phyloP scores from a whole-genome alignment of 2,329 filamentous ascomycete species.

The Talaromyces atroroseus region DNA sequence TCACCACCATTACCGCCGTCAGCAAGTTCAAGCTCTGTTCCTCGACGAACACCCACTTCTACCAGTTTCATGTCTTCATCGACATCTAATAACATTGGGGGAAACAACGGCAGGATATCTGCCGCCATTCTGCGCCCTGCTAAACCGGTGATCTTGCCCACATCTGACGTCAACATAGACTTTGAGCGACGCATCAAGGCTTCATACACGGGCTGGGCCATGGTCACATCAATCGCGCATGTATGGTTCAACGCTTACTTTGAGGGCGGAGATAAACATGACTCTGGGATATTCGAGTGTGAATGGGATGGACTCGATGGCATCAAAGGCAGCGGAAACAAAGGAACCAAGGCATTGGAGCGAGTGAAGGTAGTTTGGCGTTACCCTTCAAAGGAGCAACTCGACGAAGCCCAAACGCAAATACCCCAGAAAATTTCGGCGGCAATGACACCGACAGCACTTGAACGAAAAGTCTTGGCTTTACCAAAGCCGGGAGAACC shows the following conservation, averaged over 20 bases:
- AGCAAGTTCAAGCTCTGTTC: conserved; percentile 8
- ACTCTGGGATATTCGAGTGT: conserved; percentile 65
- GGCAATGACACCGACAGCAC: conserved; percentile 9
- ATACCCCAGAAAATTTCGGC: conserved; percentile 19
- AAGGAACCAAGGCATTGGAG: conserved; percentile 78
- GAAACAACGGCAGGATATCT: conserved; percentile 56
- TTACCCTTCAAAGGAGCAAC: conserved; percentile 26
- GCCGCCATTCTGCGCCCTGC: conserved; percentile 73
- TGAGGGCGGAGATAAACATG: conserved; percentile 68
- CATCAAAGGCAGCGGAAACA: conserved; percentile 80
- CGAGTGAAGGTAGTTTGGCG: conserved; percentile 82
- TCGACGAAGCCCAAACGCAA: conserved; percentile 5
- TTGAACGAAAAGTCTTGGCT: conserved; percentile 46
- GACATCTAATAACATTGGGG: conserved; percentile 24
- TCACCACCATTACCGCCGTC: conserved; percentile 15
- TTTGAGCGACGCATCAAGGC: conserved; percentile 81
- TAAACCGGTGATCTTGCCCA: conserved; percentile 63
- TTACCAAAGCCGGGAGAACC: conserved; percentile 63
- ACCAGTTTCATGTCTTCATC: conserved; percentile 32
- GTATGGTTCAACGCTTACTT: conserved; percentile 98
- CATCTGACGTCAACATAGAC: conserved; percentile 83
- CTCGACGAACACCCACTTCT: conserved; percentile 6
- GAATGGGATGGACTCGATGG: conserved; percentile 83
- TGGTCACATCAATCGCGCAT: conserved; percentile 89
- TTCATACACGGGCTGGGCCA: conserved; percentile 69